Conservation (phyloP, 2,329 filamentous ascomycete species). For the Alternaria tenuissima region DNA sequence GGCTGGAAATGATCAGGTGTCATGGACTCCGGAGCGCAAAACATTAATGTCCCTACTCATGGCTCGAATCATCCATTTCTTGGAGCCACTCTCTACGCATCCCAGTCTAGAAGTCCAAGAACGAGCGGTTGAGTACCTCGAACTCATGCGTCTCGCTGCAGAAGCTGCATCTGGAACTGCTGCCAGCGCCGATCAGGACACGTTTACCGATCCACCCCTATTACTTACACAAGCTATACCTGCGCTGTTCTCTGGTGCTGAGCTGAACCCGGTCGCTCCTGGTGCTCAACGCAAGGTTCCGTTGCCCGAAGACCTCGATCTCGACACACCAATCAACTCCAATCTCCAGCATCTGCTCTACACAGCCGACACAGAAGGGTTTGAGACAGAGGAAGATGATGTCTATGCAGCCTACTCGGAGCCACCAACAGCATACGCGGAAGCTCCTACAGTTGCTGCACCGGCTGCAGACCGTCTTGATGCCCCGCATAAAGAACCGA, state of each 20-base stretch:
- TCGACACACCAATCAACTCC: conserved; percentile 82
- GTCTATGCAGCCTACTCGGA: conserved; percentile 58
- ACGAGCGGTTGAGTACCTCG: conserved; percentile 88
- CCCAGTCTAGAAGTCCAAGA: conserved; percentile 95
- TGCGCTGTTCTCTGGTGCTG: conserved; percentile 82
- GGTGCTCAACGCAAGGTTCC: conserved; percentile 89
- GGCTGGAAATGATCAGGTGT: conserved; percentile 68
- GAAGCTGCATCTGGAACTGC: conserved; percentile 79
- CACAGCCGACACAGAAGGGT: conserved; percentile 57
- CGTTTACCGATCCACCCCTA: conserved; percentile 79
- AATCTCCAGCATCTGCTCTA: conserved; percentile 73
- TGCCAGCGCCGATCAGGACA: conserved; percentile 63
- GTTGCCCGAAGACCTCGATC: conserved; percentile 75
- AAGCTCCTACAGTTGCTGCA: conserved; percentile 25
- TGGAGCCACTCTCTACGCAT: conserved; percentile 81
- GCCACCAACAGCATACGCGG: conserved; percentile 41
- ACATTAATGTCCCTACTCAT: conserved; percentile 79
- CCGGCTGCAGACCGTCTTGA: conserved; percentile 57
- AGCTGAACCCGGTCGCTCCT: conserved; percentile 87
- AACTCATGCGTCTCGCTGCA: conserved; percentile 84
- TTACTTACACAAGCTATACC: conserved; percentile 91
- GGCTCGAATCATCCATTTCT: conserved; percentile 79
- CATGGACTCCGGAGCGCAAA: conserved; percentile 78
- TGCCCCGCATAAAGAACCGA: conserved; percentile 43
- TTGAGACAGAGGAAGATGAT: conserved; percentile 55